A percentile compares a stretch with the other conserved stretches of the same genome.
These are phyloP conservation scores for Microdochium bolleyi DNA, from an alignment of 2,329 filamentous ascomycete genomes.

Conservation along the genomic window DNA sequence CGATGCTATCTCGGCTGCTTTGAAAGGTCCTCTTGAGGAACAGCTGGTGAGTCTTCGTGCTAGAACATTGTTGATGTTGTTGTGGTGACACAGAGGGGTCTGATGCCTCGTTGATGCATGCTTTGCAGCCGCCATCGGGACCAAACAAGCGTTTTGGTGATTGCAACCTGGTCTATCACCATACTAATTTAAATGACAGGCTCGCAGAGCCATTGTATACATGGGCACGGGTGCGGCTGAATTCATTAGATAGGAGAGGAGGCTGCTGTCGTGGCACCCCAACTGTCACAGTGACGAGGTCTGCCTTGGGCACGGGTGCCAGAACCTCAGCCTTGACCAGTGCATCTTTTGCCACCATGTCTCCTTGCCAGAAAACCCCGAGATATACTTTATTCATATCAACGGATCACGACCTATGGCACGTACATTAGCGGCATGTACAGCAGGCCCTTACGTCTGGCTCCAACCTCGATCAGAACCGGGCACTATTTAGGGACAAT, in stretches of 20 bases:
- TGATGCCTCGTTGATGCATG: constrained; percentile 19
- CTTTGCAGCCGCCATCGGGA: constrained; percentile 21
- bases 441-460: constrained; percentile 21
- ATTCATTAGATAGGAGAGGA: too few relatives aligned
- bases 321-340: constrained; percentile 7
- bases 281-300: constrained; percentile 17
- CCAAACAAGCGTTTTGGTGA: constrained; percentile 11
- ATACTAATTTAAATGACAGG: too few relatives aligned
- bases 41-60: too few relatives aligned
- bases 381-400: not conserved
- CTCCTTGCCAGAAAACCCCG: not conserved
- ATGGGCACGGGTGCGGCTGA: constrained; percentile 21
- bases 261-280: constrained; percentile 18
- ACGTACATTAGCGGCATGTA: constrained; percentile 18
- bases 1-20: too few relatives aligned
- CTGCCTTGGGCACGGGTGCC: constrained; percentile 18
- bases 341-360: constrained; percentile 4
- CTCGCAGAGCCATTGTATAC: constrained; percentile 19
- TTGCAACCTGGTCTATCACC: not conserved
- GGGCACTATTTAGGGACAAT: constrained; percentile 12
- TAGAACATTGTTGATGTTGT: constrained; percentile 9
- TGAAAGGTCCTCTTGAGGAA: too few relatives aligned
- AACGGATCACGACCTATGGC: constrained; percentile 13
- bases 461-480: constrained; percentile 16
- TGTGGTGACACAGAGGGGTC: constrained; percentile 17